phyloP scores from a whole-genome alignment of 495 filamentous ascomycete genomes.

The Penicillium cataractarum region DNA sequence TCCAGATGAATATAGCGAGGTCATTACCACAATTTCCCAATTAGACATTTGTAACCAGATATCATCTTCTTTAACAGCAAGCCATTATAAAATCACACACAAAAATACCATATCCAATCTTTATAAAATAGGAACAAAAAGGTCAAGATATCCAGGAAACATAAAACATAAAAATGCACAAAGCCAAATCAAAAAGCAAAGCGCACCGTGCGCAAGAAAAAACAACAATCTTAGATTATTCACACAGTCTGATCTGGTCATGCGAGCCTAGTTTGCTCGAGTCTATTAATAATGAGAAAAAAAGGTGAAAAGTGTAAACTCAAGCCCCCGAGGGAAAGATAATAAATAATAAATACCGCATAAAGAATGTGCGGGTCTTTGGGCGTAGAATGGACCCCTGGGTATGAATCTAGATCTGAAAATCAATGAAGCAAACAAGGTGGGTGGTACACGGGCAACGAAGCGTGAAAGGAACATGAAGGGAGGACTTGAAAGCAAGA shows the following conservation, averaged over 20 bases:
- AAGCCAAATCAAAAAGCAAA: not conserved
- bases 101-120: not conserved
- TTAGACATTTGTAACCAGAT: not conserved
- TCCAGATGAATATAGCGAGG: not conserved
- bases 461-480: not conserved
- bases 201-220: not conserved
- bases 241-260: slow-evolving; percentile 6
- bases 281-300: slow-evolving; percentile 14
- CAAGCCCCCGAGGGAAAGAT: not conserved
- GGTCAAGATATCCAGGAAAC: not conserved
- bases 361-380: slow-evolving; percentile 22
- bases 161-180: not conserved
- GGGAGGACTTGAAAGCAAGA: not conserved
- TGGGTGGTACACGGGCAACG: slow-evolving; percentile 6
- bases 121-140: not conserved
- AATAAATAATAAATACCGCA: not conserved
- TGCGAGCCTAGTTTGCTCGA: slow-evolving; percentile 1
- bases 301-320: not conserved
- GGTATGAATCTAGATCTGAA: slow-evolving; percentile 27
- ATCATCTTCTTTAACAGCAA: not conserved
- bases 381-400: slow-evolving; percentile 8
- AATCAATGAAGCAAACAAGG: slow-evolving; percentile 11
- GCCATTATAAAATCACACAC: not conserved
- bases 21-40: not conserved
- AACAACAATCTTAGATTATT: slow-evolving; percentile 9